These are phyloP conservation scores for Tubosaeta brunneosetosa DNA, from an alignment of 768 basidiomycete genomes.

Conservation along the genomic window DNA sequence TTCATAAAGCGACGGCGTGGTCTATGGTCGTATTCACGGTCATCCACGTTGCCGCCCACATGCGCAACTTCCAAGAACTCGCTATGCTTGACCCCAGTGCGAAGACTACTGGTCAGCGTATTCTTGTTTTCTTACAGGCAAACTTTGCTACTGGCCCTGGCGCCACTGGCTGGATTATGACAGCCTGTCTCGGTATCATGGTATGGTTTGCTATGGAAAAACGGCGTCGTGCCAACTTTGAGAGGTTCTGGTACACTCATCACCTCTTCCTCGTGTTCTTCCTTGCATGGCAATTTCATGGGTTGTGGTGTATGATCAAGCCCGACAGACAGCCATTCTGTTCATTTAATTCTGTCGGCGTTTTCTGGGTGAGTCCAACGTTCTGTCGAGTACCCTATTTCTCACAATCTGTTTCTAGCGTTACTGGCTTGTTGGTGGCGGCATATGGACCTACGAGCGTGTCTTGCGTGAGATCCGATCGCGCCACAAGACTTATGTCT, in stretches of 20 bases:
- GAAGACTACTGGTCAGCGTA: constrained; percentile 46
- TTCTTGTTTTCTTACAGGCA: constrained; percentile 67
- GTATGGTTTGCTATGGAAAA: constrained; percentile 85
- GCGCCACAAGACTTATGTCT: constrained; percentile 87
- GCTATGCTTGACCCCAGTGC: constrained; percentile 53
- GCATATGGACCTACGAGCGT: constrained; percentile 84
- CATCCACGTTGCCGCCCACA: constrained; percentile 80
- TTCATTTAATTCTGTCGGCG: constrained; percentile 78
- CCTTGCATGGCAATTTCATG: constrained; percentile 90
- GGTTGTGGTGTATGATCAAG: constrained; percentile 96
- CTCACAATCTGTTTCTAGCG: constrained; percentile 42
- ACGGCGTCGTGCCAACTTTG: constrained; percentile 70
- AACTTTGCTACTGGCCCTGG: constrained; percentile 85
- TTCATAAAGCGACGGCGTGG: constrained; percentile 91
- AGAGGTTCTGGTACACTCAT: constrained; percentile 85
- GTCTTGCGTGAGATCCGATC: constrained; percentile 89
- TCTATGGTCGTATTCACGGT: constrained; percentile 74
- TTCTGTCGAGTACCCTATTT: not conserved
- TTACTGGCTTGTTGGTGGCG: constrained; percentile 85
- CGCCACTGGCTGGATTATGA: constrained; percentile 88
- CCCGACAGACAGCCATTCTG: constrained; percentile 88
- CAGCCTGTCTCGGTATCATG: constrained; percentile 65
- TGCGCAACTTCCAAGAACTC: constrained; percentile 76
- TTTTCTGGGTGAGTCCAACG: constrained; percentile 78
- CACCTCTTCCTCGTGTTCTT: constrained; percentile 93